Percentiles rank a stretch among this genome's conserved stretches.
phyloP scores from a whole-genome alignment of 305 asterid species.

The Euphrasia arctica region DNA sequence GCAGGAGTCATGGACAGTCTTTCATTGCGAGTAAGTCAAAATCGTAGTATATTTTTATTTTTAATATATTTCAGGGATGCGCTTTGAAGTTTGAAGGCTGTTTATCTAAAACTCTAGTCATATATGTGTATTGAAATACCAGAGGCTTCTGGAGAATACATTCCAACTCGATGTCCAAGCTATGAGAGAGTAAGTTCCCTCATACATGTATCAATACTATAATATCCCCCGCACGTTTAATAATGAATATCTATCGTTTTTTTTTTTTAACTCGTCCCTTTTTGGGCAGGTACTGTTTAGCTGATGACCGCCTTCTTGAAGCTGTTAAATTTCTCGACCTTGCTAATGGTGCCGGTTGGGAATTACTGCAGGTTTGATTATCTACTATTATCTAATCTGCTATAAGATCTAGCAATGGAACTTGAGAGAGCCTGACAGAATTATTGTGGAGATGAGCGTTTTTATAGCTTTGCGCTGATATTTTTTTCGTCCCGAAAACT shows the following conservation, averaged over 20 bases:
- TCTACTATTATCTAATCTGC: background rate
- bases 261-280: background rate
- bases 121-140: conserved; percentile 28
- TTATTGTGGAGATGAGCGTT: background rate
- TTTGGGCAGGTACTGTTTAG: conserved; percentile 65
- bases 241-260: background rate
- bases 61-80: conserved; percentile 11
- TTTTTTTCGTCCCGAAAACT: background rate
- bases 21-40: conserved; percentile 65
- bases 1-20: conserved; percentile 83
- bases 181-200: conserved; percentile 72
- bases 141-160: conserved; percentile 92
- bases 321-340: conserved; percentile 81
- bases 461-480: conserved; percentile 3
- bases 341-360: conserved; percentile 86
- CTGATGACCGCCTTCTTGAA: conserved; percentile 76
- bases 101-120: conserved; percentile 11
- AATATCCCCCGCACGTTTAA: background rate
- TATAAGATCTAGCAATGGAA: background rate
- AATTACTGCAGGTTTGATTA: conserved; percentile 70
- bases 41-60: background rate
- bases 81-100: conserved; percentile 19
- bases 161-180: conserved; percentile 86
- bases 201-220: background rate
- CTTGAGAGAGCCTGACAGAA: background rate